Conservation (phyloP, 306 rosid genomes). For the Quercus robur region DNA sequence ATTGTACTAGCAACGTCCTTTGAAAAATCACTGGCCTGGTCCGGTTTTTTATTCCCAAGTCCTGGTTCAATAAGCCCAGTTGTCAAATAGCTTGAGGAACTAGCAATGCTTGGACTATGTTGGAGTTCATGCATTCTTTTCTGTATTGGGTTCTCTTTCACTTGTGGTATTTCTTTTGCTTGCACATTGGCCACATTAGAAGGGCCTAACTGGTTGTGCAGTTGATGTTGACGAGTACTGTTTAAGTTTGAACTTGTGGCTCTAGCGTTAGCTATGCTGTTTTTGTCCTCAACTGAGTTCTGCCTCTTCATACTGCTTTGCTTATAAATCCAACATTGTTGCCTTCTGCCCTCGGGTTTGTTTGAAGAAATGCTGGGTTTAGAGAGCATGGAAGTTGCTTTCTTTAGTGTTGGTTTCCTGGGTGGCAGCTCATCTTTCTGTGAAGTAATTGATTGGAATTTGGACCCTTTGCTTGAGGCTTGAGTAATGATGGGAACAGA, state of each 20-base stretch:
- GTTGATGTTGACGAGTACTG: constrained; percentile 13
- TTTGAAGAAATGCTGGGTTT: constrained; percentile 20
- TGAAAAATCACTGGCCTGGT: constrained; percentile 36
- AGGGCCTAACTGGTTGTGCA: constrained; percentile 5
- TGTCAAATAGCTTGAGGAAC: not conserved
- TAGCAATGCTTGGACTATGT: constrained; percentile 18
- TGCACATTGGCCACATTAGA: constrained; percentile 8
- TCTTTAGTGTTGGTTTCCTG: not conserved
- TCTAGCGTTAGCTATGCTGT: not conserved
- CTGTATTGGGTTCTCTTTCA: constrained; percentile 3
- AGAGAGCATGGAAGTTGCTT: constrained; percentile 12
- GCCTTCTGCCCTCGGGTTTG: constrained; percentile 10
- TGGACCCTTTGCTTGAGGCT: constrained; percentile 2
- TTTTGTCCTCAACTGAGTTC: constrained; percentile 5
- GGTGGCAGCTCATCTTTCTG: constrained; percentile 19
- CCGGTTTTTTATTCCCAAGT: not conserved
- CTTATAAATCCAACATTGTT: not conserved
- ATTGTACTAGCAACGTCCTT: constrained; percentile 43
- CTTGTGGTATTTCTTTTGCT: constrained; percentile 16
- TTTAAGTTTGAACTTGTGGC: constrained; percentile 7
- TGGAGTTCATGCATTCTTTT: constrained; percentile 7
- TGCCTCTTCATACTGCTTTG: constrained; percentile 26
- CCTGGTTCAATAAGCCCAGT: constrained; percentile 15
- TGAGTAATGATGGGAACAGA: not conserved
- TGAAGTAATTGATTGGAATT: constrained; percentile 3